Base-by-base conservation (phyloP, 2,329 filamentous ascomycete species). In the Penicillium sp. region DNA sequence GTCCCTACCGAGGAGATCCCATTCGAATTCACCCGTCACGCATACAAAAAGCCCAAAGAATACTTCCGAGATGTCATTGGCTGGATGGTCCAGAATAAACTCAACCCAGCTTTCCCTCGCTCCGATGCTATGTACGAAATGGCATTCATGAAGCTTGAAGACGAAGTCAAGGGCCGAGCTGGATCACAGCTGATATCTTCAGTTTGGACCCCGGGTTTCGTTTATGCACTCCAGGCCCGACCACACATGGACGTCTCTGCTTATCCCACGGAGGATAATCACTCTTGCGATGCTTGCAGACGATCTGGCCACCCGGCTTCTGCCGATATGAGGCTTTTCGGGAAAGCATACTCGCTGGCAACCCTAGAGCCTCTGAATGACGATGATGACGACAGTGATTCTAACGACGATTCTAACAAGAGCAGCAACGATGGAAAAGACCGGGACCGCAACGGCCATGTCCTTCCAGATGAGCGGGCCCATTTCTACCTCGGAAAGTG, bases 21-120 rank as follows among this genome's bases (percentile, higher is more conserved):
- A 0, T 77, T 92, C 1, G 77, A 88, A 62, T 91, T 91, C 69
- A 89, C 86, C 1, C 74, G 80, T 3, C 81, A 88, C 53, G 81
- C 84, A 0, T 85, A 86, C 58, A 86, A 86, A 61, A 88, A 88
- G 47, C 76, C 87, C 0, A 86, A 86, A 59, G 86, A 90, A 38
- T 84, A 92, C 47, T 93, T 93, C 75, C 83, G 83, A 45, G 85
- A 87, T 63, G 87, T 85, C 0, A 79, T 93, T 2, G 88, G 91
- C 67, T 93, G 89, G 89, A 87, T 92, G 74, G 86, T 93, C 2
- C 88, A 91, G 65, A 89, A 89, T 67, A 87, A 88, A 62, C 80
- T 94, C 47, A 88, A 92, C 61, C 89, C 89, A 0, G 84, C 79
- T 0, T 92, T 92, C 64, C 75, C 82, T 10, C 80, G 81, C 16